Base-by-base conservation (phyloP, 257 asterid species). In the Mentha longifolia region DNA sequence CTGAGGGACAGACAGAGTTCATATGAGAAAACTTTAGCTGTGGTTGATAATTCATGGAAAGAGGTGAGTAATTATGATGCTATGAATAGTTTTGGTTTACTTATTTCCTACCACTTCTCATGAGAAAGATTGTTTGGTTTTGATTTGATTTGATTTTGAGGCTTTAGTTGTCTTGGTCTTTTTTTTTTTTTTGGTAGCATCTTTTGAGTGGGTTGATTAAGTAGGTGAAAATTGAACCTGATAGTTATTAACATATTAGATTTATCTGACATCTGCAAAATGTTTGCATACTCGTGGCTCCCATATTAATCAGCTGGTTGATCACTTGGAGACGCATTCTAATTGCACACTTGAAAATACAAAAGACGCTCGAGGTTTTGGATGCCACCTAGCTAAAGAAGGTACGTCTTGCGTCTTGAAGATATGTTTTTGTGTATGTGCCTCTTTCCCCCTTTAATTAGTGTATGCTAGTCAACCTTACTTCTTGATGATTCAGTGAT, bases 1-100 rank as follows among this genome's bases (percentile, higher is more conserved):
- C 74, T 89, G 80, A 83, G 75, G 68, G 88, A 86, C 75, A 87
- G 82, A 69, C 98, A 89, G 78, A 81, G 77, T 59, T 84, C 91
- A 19, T 82, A 87, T 61, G 89, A 78, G 68, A 81, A 74, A 78
- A 81, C 80, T 42, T 78, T 82, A 64, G 61, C 79, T 41, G 85
- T 80, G 72, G 92, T 87, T 69, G 76, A 83, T 67, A 79, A 67
- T 50, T 84, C 97, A 25, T 90, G 96, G 91, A 82, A 82, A 74
- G 87, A 89, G 96, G 99, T 95, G 80, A 64, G 30, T 28, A 33
- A 19, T 25, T 60, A 65, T 52, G 43, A 50, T 56, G 61, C 35
- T 65, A 54, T 59, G 51, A 28, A 45, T 50, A 47, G 8, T 67
- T 25, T 62, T 58, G 8, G 50, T 55, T 9, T 13, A 57, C 57